phyloP scores from a whole-genome alignment of 1,139 yeast genomes.

The Suhomyces bribrorum region DNA sequence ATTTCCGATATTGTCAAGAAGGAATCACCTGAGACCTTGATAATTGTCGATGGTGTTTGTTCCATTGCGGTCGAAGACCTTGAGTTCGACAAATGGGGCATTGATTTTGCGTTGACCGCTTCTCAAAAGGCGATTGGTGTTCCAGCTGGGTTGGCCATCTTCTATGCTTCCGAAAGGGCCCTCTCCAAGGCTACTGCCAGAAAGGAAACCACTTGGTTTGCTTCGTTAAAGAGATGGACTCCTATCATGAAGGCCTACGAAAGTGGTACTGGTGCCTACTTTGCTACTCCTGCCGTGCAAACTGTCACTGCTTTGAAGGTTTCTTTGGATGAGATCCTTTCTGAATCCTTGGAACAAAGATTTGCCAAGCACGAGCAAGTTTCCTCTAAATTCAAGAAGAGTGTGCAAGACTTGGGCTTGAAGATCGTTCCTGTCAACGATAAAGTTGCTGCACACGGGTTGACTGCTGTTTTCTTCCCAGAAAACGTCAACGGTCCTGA shows the following conservation, averaged over 20 bases:
- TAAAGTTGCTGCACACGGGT: constrained; percentile 78
- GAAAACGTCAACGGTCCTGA: constrained; percentile 70
- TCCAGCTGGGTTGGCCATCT: constrained; percentile 87
- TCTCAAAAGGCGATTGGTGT: constrained; percentile 96
- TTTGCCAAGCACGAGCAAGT: constrained; percentile 62
- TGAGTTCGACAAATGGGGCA: constrained; percentile 86
- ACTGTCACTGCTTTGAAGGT: constrained; percentile 78
- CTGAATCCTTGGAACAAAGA: constrained; percentile 59
- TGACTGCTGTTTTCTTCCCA: constrained; percentile 85
- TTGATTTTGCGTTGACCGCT: constrained; percentile 86
- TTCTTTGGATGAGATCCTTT: constrained; percentile 71
- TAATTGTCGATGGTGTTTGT: constrained; percentile 92
- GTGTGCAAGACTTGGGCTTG: constrained; percentile 59
- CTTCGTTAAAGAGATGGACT: constrained; percentile 81
- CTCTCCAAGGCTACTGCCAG: constrained; percentile 58
- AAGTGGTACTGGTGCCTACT: constrained; percentile 77
- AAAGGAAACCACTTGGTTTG: constrained; percentile 66
- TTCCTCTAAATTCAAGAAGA: constrained; percentile 66
- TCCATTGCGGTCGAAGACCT: constrained; percentile 87
- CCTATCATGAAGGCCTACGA: constrained; percentile 91
- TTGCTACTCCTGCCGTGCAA: constrained; percentile 94
- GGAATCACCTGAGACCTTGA: constrained; percentile 75
- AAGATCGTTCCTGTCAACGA: constrained; percentile 64
- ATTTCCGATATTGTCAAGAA: constrained; percentile 62
- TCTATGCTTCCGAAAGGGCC: constrained; percentile 77